These are phyloP conservation scores for Gilbertella persicaria DNA, from an alignment of 371 early-diverging fungal species.

Conservation along the genomic window DNA sequence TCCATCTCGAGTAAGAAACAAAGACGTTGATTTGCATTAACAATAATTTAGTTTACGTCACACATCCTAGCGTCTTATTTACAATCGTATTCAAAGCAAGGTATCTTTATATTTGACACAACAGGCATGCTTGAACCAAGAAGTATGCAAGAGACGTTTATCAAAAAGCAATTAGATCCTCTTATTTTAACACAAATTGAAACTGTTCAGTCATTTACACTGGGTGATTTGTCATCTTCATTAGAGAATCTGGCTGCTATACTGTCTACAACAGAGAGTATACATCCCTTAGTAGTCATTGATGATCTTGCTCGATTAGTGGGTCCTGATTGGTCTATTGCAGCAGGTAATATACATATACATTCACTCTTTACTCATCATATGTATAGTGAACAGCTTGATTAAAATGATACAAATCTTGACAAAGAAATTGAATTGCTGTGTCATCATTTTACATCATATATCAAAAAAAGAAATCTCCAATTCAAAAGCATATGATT, in stretches of 20 bases:
- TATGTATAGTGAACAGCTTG: background rate
- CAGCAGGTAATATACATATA: background rate
- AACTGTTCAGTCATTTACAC: constrained; percentile 3
- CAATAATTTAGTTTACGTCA: constrained; percentile 9
- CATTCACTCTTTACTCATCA: background rate
- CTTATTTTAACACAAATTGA: constrained; percentile 2
- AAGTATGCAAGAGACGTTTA: background rate
- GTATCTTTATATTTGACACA: constrained; percentile 10
- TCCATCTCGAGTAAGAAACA: background rate
- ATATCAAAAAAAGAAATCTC: background rate
- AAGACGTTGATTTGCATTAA: background rate
- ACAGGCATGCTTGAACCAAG: constrained; percentile 11
- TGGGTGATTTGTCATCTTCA: background rate
- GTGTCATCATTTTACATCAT: background rate
- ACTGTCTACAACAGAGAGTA: background rate
- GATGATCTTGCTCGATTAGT: background rate
- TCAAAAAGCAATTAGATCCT: background rate
- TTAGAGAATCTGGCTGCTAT: constrained; percentile 14
- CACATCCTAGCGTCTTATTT: constrained; percentile 3
- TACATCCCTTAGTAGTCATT: background rate
- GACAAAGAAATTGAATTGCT: background rate
- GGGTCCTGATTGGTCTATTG: background rate
- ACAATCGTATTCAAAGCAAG: background rate
- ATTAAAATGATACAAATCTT: background rate
- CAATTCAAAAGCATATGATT: background rate